Evolutionary conservation across 768 basidiomycete species (phyloP).

Genomic region (Russula sp.): DNA sequence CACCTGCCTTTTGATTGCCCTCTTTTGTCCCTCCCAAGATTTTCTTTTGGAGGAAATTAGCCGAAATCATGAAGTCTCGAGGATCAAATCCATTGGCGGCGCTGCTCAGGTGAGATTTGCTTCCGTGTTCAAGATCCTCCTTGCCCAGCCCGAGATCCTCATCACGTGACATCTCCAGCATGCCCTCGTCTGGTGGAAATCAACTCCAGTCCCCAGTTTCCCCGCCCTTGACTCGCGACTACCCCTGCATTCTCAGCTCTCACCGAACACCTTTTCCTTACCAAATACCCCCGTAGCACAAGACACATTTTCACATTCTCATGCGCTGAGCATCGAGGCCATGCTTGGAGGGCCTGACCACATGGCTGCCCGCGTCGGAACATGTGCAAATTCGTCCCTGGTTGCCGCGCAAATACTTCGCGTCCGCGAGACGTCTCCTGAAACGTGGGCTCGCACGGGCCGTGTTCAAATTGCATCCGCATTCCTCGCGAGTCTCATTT

Average conservation of each 20-base stretch:
- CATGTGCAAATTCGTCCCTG: slow-evolving; percentile 64
- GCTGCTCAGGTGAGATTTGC: slow-evolving; percentile 56
- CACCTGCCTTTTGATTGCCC: slow-evolving; percentile 3
- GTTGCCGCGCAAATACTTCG: slow-evolving; percentile 73
- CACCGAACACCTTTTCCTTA: slow-evolving; percentile 62
- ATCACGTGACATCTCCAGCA: slow-evolving; percentile 40
- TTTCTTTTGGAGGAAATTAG: slow-evolving; percentile 70
- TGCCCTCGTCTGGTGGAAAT: slow-evolving; percentile 86
- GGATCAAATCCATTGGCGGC: slow-evolving; percentile 75
- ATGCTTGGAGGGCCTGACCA: slow-evolving; percentile 74
- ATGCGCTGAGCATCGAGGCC: slow-evolving; percentile 71
- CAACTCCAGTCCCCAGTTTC: slow-evolving; percentile 67
- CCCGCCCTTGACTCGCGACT: slow-evolving; percentile 68
- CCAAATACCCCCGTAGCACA: slow-evolving; percentile 73
- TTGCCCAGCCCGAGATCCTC: slow-evolving; percentile 16
- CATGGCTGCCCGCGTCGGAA: slow-evolving; percentile 75
- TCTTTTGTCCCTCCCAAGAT: slow-evolving; percentile 45
- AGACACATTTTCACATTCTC: slow-evolving; percentile 77
- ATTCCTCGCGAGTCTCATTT: slow-evolving; percentile 66
- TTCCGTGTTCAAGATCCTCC: slow-evolving; percentile 16
- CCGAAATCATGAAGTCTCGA: slow-evolving; percentile 63
- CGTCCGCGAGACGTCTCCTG: slow-evolving; percentile 75
- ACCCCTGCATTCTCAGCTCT: slow-evolving; percentile 68
- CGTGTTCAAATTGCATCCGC: slow-evolving; percentile 74
- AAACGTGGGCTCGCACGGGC: slow-evolving; percentile 76